Evolutionary conservation across 768 basidiomycete species (phyloP).

Genomic region (Paxillus involutus): DNA sequence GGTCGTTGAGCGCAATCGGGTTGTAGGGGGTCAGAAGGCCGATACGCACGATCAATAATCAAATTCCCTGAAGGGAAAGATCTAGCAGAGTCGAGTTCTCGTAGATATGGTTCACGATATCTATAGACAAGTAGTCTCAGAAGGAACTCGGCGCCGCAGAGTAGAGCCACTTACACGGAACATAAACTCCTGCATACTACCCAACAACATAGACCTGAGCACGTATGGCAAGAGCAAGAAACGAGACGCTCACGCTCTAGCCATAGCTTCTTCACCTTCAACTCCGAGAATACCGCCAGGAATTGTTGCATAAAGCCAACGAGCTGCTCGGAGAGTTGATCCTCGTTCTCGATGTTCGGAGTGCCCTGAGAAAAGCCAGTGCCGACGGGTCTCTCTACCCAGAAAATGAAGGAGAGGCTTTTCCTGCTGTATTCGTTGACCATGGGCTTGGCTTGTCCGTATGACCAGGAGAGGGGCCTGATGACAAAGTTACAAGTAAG

Average conservation of each 20-base stretch:
- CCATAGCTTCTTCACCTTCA: conserved; percentile 71
- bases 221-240: not conserved
- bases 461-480: conserved; percentile 68
- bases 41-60: conserved; percentile 64
- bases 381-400: conserved; percentile 79
- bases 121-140: conserved; percentile 31
- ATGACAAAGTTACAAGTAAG: not conserved
- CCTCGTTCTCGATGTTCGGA: conserved; percentile 59
- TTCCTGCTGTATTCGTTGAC: conserved; percentile 75
- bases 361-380: conserved; percentile 75
- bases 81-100: conserved; percentile 52
- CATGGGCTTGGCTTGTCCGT: conserved; percentile 62
- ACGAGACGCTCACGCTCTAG: conserved; percentile 57
- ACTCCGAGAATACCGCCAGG: conserved; percentile 68
- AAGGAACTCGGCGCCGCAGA: too few relatives aligned
- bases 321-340: conserved; percentile 55
- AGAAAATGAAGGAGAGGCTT: conserved; percentile 74
- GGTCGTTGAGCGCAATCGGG: not conserved
- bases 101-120: conserved; percentile 75
- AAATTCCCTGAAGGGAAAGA: conserved; percentile 66
- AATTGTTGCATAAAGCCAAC: conserved; percentile 71
- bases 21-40: not conserved
- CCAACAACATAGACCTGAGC: too few relatives aligned
- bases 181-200: conserved; percentile 41
- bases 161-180: conserved; percentile 39